Evolutionary conservation across 192 early-diverging fungal species (phyloP).

Genomic region (Chytriomyces confervae): DNA sequence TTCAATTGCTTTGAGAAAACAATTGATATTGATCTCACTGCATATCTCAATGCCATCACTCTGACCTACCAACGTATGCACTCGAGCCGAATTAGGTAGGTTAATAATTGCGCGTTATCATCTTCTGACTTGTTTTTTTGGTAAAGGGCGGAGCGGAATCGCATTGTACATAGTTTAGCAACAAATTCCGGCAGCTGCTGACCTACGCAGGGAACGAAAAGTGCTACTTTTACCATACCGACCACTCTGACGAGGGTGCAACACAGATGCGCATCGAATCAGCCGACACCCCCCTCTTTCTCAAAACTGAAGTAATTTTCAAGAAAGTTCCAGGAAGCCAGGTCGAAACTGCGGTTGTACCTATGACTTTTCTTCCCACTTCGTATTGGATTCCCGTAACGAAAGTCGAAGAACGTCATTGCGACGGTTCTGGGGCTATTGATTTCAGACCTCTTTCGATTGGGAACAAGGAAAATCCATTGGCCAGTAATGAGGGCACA

Average conservation of each 20-base stretch:
- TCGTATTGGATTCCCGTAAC: slow-evolving; percentile 55
- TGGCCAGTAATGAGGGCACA: slow-evolving; percentile 73
- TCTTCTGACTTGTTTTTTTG: background rate
- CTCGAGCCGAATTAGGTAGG: background rate
- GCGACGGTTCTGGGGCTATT: slow-evolving; percentile 14
- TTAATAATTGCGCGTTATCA: slow-evolving; percentile 22
- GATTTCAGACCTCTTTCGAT: slow-evolving; percentile 68
- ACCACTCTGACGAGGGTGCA: slow-evolving; percentile 42
- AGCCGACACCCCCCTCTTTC: slow-evolving; percentile 73
- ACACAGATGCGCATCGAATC: slow-evolving; percentile 43
- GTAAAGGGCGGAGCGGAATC: slow-evolving; percentile 1
- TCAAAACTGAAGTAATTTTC: slow-evolving; percentile 72
- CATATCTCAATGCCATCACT: slow-evolving; percentile 46
- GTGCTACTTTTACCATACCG: slow-evolving; percentile 71
- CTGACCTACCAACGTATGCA: slow-evolving; percentile 17
- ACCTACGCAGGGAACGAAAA: slow-evolving; percentile 28
- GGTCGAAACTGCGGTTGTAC: slow-evolving; percentile 54
- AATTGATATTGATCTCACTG: slow-evolving; percentile 51
- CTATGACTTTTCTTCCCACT: slow-evolving; percentile 63
- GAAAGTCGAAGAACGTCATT: slow-evolving; percentile 29
- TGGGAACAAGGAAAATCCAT: slow-evolving; percentile 65
- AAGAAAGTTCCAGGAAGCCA: slow-evolving; percentile 51
- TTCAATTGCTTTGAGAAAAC: slow-evolving; percentile 33
- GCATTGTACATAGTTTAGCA: slow-evolving; percentile 10
- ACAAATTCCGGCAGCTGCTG: slow-evolving; percentile 9